A percentile compares a stretch with the other conserved stretches of the same genome.
phyloP scores from a whole-genome alignment of 805 yeast genomes.

The Teunomyces lycoperdinae region DNA sequence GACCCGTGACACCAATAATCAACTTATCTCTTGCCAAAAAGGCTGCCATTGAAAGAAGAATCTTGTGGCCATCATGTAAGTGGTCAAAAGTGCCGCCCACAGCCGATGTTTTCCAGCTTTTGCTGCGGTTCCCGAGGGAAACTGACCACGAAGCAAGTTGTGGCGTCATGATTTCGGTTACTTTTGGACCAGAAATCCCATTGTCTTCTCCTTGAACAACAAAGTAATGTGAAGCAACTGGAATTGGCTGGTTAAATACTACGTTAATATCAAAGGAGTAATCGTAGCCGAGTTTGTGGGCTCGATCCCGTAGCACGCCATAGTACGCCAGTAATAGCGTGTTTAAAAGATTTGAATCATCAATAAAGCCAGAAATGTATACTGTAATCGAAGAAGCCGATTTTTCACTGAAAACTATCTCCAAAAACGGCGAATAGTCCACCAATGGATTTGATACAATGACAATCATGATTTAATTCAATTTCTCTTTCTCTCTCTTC shows the following conservation, averaged over 20 bases:
- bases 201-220: background rate
- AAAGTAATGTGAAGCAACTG: background rate
- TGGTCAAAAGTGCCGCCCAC: constrained; percentile 98
- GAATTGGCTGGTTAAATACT: constrained; percentile 18
- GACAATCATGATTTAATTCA: background rate
- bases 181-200: background rate
- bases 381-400: constrained; percentile 20
- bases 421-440: constrained; percentile 12
- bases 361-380: constrained; percentile 18
- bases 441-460: background rate
- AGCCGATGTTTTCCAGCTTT: constrained; percentile 41
- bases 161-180: background rate
- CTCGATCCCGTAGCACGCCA: constrained; percentile 20
- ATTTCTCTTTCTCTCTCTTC: too few species aligned
- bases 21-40: constrained; percentile 54
- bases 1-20: constrained; percentile 84
- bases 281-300: constrained; percentile 17
- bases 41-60: constrained; percentile 69
- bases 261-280: constrained; percentile 29
- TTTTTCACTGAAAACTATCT: constrained; percentile 1
- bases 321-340: constrained; percentile 28
- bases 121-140: background rate
- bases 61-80: constrained; percentile 91
- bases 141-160: background rate
- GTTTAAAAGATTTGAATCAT: constrained; percentile 23